Evolutionary conservation across 2,329 filamentous ascomycete genomes (phyloP).

Genomic region (Verticillium isaacii): DNA sequence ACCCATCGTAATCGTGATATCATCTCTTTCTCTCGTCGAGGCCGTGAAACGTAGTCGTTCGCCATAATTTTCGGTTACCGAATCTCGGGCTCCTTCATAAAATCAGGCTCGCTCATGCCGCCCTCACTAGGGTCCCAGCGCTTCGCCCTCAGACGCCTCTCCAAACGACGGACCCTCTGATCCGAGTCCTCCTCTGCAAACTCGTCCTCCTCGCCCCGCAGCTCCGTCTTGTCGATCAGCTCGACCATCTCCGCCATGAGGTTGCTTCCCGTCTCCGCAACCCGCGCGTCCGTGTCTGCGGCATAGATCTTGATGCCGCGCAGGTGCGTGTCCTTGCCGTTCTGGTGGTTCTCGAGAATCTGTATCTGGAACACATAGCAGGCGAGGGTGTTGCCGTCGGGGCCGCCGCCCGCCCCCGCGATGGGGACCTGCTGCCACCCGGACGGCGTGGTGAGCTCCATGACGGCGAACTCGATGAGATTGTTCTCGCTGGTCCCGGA

Average conservation of each 20-base stretch:
- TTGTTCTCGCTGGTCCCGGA: conserved; percentile 91
- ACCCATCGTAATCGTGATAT: not conserved
- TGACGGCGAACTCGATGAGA: conserved; percentile 78
- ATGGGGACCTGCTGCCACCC: conserved; percentile 88
- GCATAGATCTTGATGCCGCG: conserved; percentile 84
- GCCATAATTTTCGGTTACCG: conserved; percentile 18
- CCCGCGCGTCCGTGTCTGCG: conserved; percentile 44
- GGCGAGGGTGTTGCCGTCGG: conserved; percentile 69
- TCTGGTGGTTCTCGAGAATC: conserved; percentile 95
- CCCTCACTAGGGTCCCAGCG: conserved; percentile 27
- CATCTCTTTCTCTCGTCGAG: not conserved
- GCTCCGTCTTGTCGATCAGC: conserved; percentile 13
- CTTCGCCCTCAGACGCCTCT: conserved; percentile 19
- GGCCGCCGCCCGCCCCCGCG: conserved; percentile 48
- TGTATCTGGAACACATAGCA: conserved; percentile 88
- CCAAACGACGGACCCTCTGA: conserved; percentile 21
- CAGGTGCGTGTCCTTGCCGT: conserved; percentile 98
- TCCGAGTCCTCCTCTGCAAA: conserved; percentile 3
- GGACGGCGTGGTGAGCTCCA: conserved; percentile 71
- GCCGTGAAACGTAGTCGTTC: not conserved
- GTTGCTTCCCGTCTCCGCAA: conserved; percentile 27
- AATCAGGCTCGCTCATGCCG: conserved; percentile 31
- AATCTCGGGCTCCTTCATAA: conserved; percentile 38
- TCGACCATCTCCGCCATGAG: conserved; percentile 22
- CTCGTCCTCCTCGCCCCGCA: conserved; percentile 2